Conservation (phyloP, 2,329 filamentous ascomycete genomes). For the Neofusicoccum kwambonambiense region DNA sequence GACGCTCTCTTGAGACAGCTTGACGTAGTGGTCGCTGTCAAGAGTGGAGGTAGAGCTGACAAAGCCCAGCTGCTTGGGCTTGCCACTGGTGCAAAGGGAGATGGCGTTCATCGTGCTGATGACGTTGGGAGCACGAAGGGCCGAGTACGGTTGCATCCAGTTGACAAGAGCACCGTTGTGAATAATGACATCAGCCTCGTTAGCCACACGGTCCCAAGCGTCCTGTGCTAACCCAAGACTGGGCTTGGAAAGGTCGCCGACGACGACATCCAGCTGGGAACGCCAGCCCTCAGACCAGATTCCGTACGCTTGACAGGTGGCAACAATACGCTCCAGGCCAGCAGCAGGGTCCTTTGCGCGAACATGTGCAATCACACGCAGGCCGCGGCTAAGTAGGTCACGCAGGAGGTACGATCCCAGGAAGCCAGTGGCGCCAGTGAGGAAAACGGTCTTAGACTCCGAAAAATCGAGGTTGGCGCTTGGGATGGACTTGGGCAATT, state of each 20-base stretch:
- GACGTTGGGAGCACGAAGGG: conserved; percentile 73
- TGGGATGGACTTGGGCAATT: conserved; percentile 46
- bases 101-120: conserved; percentile 75
- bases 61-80: conserved; percentile 77
- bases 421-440: conserved; percentile 91
- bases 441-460: conserved; percentile 62
- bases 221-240: conserved; percentile 68
- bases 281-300: conserved; percentile 73
- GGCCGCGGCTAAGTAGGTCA: conserved; percentile 66
- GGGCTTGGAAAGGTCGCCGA: conserved; percentile 72
- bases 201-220: conserved; percentile 63
- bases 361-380: conserved; percentile 72
- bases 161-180: conserved; percentile 73
- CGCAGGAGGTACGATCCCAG: conserved; percentile 76
- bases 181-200: conserved; percentile 66
- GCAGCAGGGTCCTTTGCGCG: conserved; percentile 63
- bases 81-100: conserved; percentile 71
- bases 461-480: conserved; percentile 30
- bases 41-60: conserved; percentile 80
- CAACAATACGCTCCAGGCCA: conserved; percentile 63
- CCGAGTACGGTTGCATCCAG: conserved; percentile 61
- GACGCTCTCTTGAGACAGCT: conserved; percentile 64
- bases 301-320: conserved; percentile 72
- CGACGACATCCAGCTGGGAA: conserved; percentile 63
- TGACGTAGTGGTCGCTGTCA: conserved; percentile 77